Evolutionary conservation across 441 rosid species (phyloP).

Genomic region (Populus hybrid): DNA sequence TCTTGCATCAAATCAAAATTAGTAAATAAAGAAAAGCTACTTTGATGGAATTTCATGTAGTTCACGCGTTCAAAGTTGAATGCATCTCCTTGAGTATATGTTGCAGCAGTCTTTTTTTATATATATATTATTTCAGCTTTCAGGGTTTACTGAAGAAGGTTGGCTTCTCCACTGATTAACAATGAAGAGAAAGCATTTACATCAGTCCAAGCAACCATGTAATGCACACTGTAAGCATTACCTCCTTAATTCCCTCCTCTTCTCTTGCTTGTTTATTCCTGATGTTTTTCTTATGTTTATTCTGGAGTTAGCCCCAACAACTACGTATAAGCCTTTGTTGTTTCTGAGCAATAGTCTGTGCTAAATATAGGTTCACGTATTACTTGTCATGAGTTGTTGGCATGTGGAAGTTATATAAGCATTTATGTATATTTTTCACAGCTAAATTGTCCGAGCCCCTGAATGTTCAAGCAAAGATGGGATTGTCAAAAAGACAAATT

Average conservation of each 20-base stretch:
- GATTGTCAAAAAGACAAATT: neutral
- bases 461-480: neutral
- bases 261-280: neutral
- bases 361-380: neutral
- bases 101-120: neutral
- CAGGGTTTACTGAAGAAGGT: constrained; percentile 12
- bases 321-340: neutral
- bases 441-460: neutral
- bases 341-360: neutral
- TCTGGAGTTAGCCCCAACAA: neutral
- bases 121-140: neutral
- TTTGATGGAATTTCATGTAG: neutral
- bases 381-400: neutral
- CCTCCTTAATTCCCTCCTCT: constrained; percentile 2
- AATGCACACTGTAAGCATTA: constrained; percentile 48
- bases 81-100: neutral
- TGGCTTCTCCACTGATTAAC: constrained; percentile 6
- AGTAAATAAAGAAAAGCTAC: neutral
- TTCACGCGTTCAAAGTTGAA: neutral
- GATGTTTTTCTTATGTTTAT: neutral
- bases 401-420: neutral
- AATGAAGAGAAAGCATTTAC: constrained; percentile 52
- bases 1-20: neutral
- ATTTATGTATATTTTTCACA: neutral
- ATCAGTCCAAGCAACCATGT: constrained; percentile 58